Evolutionary conservation across 164 flowering plant species (phyloP), one percentile per base, ranked within the genome.

Genomic region (Nymphaea colorata): DNA sequence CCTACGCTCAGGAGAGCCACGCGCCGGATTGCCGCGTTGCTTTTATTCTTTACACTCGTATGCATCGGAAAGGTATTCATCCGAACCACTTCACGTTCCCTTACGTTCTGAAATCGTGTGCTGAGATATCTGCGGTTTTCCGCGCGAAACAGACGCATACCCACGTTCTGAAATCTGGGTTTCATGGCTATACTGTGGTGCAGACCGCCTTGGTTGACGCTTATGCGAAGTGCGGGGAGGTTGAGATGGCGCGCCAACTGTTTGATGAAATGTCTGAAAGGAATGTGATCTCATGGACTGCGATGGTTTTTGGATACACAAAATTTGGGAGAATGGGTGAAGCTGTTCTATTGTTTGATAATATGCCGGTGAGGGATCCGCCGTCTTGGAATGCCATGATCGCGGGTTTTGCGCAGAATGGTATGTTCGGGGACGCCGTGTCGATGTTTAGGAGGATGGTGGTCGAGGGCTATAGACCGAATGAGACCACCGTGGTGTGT

Each of bases 321-420:
- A 76, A 81, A 64, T 43, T 74, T 15, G 88, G 93, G 44, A 73
- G 74, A 65, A 67, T 82, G 61, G 76, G 77, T n/a, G 73, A 72
- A 70, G 88, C 90, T 18, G 25, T 83, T 14, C n/a, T 60, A 43
- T 68, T 88, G 51, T 83, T 86, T 66, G 85, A 84, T 17, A 68
- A 74, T 43, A 83, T 86, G 87, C 84, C 85, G 0, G 84, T 77
- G 44, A 72, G 90, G 64, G 90, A 88, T 75, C 76, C 79, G 3
- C 82, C 89, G 0, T 71, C 85, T 64, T 88, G 90, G 89, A 88
- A 84, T 73, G 82, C 87, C 44, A 67, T 83, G 41, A 84, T 86
- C 71, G 77, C 90, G 0, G 93, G 89, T 18, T 86, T 84, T 63
- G 67, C 83, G 2, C 87, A 86, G 62, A 86, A 86, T 41, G 90